phyloP scores from a whole-genome alignment of 2,329 filamentous ascomycete genomes.

The Colletotrichum simmondsii region DNA sequence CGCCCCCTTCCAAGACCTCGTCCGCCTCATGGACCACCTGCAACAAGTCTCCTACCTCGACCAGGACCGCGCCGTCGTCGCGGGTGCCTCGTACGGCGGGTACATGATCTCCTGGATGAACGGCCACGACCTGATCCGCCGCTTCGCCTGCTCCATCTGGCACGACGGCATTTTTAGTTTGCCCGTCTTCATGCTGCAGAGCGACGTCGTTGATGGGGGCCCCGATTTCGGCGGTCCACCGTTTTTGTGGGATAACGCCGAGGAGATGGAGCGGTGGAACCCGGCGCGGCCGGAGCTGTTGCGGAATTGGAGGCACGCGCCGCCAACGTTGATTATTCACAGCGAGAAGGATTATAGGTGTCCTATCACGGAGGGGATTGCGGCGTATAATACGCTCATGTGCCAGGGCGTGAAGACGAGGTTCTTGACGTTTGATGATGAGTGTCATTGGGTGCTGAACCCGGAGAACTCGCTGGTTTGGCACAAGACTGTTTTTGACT shows the following conservation, averaged over 20 bases:
- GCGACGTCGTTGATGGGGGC: slow-evolving; percentile 41
- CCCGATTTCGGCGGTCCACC: slow-evolving; percentile 53
- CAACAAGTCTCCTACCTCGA: slow-evolving; percentile 64
- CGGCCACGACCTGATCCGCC: slow-evolving; percentile 62
- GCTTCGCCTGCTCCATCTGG: slow-evolving; percentile 51
- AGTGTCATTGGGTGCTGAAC: slow-evolving; percentile 77
- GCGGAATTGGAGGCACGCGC: slow-evolving; percentile 67
- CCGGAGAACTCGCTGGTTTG: slow-evolving; percentile 76
- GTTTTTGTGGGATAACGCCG: slow-evolving; percentile 55
- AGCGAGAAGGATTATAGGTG: slow-evolving; percentile 74
- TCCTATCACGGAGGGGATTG: slow-evolving; percentile 64
- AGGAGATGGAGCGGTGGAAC: slow-evolving; percentile 62
- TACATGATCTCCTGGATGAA: slow-evolving; percentile 71
- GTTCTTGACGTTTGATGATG: slow-evolving; percentile 78
- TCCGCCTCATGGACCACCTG: slow-evolving; percentile 63
- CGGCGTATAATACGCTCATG: slow-evolving; percentile 79
- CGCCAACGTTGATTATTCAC: slow-evolving; percentile 80
- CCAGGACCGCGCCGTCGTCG: slow-evolving; percentile 60
- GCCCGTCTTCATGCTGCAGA: slow-evolving; percentile 41
- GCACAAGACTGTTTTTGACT: slow-evolving; percentile 75
- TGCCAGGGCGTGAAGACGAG: slow-evolving; percentile 73
- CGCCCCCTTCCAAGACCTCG: slow-evolving; percentile 64
- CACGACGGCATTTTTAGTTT: slow-evolving; percentile 58
- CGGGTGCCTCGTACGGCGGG: slow-evolving; percentile 67
- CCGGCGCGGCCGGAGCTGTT: slow-evolving; percentile 57